Base-by-base conservation (phyloP, 2,329 filamentous ascomycete species). In the Colletotrichum agaves region DNA sequence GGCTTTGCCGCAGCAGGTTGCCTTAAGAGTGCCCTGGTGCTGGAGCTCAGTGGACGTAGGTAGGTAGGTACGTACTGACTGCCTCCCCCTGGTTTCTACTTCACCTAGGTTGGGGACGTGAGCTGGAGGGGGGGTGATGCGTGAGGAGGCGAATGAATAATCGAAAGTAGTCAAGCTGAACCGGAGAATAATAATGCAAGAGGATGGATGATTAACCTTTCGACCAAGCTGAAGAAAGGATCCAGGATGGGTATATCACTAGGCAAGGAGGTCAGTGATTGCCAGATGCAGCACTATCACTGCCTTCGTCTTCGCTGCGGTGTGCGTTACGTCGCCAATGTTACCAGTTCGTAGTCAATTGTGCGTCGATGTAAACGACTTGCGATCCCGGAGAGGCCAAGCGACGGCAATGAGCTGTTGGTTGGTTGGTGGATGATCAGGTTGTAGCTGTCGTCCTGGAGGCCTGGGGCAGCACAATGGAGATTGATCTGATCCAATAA, bases 401-500 rank as follows among this genome's bases (percentile, higher is more conserved):
- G 19, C 11, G 15, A 44, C 15, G 53, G 35, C 19, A 52, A 41
- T 33, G 37, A 49, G 15, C 43, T 27, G 17, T 31, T 47, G 27
- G 43, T 47, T 60, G 56, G 56, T n/a, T 58, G 39, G 56, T 27
- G 31, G 53, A 19, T 31, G 23, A 41, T n/a, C 17, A 10, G 56
- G 37, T 52, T 31, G 39, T 53, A 53, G 61, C 53, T 58, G 53
- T 35, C n/a, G 49, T 46, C 19, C 49, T 61, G 47, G 39, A 44
- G 47, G 47, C 37, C 49, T 44, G 17, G 59, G 37, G 27, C 37
- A 44, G 55, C 35, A 52, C 47, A 43, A 50, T 15, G 12, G 53
- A 58, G 23, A 39, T 53, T 47, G 60, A 23, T 53, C 53, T 58
- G 31, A 50, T 64, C 46, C 52, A 46, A 53, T 67, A 58, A n/a